phyloP scores from a whole-genome alignment of 2,329 filamentous ascomycete genomes.

The Fusarium veterinarium region DNA sequence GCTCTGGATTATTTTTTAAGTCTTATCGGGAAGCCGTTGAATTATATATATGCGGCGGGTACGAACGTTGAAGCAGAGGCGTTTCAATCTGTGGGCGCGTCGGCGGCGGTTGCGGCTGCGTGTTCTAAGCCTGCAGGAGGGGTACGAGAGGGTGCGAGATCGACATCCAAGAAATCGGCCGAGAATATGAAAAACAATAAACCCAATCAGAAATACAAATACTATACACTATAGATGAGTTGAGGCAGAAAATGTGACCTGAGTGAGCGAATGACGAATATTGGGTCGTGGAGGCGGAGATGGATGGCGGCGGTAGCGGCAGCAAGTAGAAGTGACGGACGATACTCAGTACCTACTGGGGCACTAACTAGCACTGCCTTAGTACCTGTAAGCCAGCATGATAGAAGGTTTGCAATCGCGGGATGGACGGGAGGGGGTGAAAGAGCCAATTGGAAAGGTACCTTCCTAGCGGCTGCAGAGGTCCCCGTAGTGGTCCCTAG shows the following conservation, averaged over 20 bases:
- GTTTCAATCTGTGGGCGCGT: conserved; percentile 27
- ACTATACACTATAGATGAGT: conserved; percentile 14
- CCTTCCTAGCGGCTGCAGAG: conserved; percentile 31
- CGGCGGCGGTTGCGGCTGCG: conserved; percentile 25
- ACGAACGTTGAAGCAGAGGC: conserved; percentile 25
- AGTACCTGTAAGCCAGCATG: conserved; percentile 27
- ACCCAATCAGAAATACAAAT: conserved; percentile 6
- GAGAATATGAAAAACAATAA: background rate
- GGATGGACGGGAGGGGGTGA: conserved; percentile 26
- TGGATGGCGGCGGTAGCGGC: conserved; percentile 13
- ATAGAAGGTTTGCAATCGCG: conserved; percentile 34
- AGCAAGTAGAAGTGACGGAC: conserved; percentile 13
- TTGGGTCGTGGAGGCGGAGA: conserved; percentile 33
- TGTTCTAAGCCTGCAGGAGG: conserved; percentile 31
- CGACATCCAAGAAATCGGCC: conserved; percentile 16
- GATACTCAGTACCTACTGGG: conserved; percentile 2
- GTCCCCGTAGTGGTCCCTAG: conserved; percentile 16
- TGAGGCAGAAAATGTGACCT: conserved; percentile 19
- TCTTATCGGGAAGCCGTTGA: conserved; percentile 30
- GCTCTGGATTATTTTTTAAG: background rate
- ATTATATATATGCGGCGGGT: conserved; percentile 25
- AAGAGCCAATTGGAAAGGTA: conserved; percentile 25
- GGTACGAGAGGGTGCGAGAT: conserved; percentile 18
- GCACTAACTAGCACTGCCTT: conserved; percentile 5
- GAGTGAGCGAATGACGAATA: conserved; percentile 30